Conservation (phyloP, 1,284 basidiomycete genomes). For the Mycosarcoma maydis region DNA sequence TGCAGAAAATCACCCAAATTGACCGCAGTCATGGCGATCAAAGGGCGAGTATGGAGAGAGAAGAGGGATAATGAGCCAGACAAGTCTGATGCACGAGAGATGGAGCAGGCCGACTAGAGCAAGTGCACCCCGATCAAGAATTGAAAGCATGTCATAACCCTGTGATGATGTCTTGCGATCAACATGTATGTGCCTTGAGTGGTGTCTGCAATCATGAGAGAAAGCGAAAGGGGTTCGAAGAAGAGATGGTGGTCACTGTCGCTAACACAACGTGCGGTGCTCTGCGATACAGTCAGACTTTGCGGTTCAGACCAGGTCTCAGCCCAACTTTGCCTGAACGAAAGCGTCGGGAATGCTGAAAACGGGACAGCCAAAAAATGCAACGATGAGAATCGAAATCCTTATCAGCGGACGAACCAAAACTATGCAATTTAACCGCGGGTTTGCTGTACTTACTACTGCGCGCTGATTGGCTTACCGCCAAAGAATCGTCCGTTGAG, state of each 20-base stretch:
- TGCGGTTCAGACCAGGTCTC: too few species aligned
- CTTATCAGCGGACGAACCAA: background rate
- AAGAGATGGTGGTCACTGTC: background rate
- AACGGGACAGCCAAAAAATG: background rate
- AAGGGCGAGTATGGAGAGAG: conserved; percentile 1
- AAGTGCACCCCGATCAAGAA: too few species aligned
- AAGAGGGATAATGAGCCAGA: conserved; percentile 27
- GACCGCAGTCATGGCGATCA: too few species aligned
- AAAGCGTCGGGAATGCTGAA: conserved; percentile 52
- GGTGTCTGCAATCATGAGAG: conserved; percentile 5
- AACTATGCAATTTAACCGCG: too few species aligned
- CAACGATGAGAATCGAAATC: background rate
- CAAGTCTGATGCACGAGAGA: conserved; percentile 11
- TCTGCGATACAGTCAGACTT: too few species aligned
- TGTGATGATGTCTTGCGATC: too few species aligned
- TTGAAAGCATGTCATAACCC: too few species aligned
- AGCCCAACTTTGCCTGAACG: conserved; percentile 53
- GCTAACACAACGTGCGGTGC: too few species aligned
- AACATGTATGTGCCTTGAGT: background rate
- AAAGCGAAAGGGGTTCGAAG: background rate
- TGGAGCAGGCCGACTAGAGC: background rate
- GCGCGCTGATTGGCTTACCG: conserved; percentile 61
- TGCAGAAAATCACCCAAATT: conserved; percentile 7
- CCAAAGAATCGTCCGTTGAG: conserved; percentile 79
- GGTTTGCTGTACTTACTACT: conserved; percentile 52